Percentiles rank a stretch among this genome's conserved stretches.
Conservation (phyloP, 2,329 filamentous ascomycete genomes). For the Monilinia aucupariae region DNA sequence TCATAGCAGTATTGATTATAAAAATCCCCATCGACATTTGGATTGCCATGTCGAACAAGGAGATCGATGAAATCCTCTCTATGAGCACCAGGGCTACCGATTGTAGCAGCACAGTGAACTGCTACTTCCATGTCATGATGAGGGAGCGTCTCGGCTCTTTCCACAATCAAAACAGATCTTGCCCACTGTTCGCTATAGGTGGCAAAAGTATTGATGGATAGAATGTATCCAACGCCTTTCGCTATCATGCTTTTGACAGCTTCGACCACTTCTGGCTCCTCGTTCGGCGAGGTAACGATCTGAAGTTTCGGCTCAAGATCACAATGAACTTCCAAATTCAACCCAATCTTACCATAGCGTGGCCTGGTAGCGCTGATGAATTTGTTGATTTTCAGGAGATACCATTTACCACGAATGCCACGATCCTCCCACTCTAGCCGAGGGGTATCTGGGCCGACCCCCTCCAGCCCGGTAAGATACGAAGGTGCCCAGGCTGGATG, state of each 20-base stretch:
- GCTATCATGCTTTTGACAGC: neutral
- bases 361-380: neutral
- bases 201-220: neutral
- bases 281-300: neutral
- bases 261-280: neutral
- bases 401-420: slow-evolving; percentile 4
- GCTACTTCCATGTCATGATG: neutral
- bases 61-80: neutral
- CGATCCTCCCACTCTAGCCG: neutral
- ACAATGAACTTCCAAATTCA: slow-evolving; percentile 1
- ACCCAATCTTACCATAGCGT: neutral
- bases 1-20: neutral
- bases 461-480: neutral
- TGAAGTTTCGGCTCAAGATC: neutral
- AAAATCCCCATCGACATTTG: neutral
- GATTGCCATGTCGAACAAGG: neutral
- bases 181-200: neutral
- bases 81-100: neutral
- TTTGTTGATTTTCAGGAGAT: neutral
- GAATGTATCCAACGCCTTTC: neutral
- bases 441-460: neutral
- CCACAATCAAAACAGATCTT: neutral
- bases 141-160: neutral
- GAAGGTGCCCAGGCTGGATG: slow-evolving; percentile 8
- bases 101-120: neutral